Base-by-base conservation (phyloP, 257 asterid species). In the Gardenia jasminoides region DNA sequence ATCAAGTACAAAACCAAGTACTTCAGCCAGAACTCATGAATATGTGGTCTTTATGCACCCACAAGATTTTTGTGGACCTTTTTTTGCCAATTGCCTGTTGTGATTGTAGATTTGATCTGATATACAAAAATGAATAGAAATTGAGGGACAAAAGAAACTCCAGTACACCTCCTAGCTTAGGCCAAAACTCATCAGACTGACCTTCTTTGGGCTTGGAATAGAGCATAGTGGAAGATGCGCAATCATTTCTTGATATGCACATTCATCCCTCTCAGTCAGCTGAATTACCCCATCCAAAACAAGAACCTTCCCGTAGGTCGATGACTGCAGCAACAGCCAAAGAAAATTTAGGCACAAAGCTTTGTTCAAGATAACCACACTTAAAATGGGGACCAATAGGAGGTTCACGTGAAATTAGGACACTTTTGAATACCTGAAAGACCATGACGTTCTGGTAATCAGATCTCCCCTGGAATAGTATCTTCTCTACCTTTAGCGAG, bases 221-320 rank as follows among this genome's bases (percentile, higher is more conserved):
- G 99, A 96, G 88, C 94, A 87, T 74, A 96, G 98, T 10, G 99
- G 99, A 72, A 96, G 97, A 85, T 93, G 99, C 61, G 91, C 69
- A 75, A 96, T 96, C 99, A 96, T 96, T 85, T 96, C 99, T 85
- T 93, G 99, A 80, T 95, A 95, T 84, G 99, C 97, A 91, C 98
- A 95, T 88, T 95, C 99, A 85, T 95, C 99, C 86, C 99, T 93
- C 87, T 95, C 99, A 0, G 99, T 95, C 65, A 95, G 92, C 79
- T 95, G 99, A 84, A 95, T 95, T 50, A 95, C 99, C 80, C 99
- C 98, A 82, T 95, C 99, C 92, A 95, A 82, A 81, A 93, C 94
- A 77, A 95, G 99, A 83, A 95, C 99, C 85, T 95, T 95, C 39
- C 99, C 99, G 61, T 95, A 95, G 56, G 96, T 92, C 19, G 98